Evolutionary conservation across 2,329 filamentous ascomycete genomes (phyloP).

Genomic region (Epichloe baconii): DNA sequence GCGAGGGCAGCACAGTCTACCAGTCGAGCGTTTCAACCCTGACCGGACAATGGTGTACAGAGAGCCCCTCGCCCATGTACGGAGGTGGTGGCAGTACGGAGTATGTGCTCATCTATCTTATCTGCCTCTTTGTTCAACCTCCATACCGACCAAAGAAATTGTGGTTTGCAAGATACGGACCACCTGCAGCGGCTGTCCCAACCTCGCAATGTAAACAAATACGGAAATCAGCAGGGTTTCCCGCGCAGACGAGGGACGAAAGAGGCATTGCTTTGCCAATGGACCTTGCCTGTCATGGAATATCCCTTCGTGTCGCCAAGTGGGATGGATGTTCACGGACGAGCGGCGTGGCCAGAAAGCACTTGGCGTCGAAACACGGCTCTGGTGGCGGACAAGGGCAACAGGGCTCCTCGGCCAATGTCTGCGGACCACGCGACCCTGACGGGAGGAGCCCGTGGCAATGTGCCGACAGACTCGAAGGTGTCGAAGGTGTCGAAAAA

Average conservation of each 20-base stretch:
- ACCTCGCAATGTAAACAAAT: neutral
- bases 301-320: neutral
- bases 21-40: no score
- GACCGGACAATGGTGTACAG: no score
- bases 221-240: neutral
- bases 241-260: neutral
- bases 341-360: neutral
- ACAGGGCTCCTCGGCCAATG: constrained; percentile 16
- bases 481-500: no score
- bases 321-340: neutral
- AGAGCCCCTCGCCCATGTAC: neutral
- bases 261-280: neutral
- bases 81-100: neutral
- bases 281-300: neutral
- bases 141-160: neutral
- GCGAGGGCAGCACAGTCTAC: no score
- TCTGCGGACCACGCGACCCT: constrained; percentile 18
- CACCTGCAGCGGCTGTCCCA: neutral
- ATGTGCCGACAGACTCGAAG: neutral
- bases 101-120: neutral
- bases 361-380: constrained; percentile 1
- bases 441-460: constrained; percentile 16
- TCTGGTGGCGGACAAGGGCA: neutral
- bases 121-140: neutral
- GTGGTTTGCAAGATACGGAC: neutral